Percentiles rank a stretch among this genome's conserved stretches.
These are phyloP conservation scores for Amaranthus cruentus DNA, from an alignment of 148 eudicot genomes.

Conservation along the genomic window DNA sequence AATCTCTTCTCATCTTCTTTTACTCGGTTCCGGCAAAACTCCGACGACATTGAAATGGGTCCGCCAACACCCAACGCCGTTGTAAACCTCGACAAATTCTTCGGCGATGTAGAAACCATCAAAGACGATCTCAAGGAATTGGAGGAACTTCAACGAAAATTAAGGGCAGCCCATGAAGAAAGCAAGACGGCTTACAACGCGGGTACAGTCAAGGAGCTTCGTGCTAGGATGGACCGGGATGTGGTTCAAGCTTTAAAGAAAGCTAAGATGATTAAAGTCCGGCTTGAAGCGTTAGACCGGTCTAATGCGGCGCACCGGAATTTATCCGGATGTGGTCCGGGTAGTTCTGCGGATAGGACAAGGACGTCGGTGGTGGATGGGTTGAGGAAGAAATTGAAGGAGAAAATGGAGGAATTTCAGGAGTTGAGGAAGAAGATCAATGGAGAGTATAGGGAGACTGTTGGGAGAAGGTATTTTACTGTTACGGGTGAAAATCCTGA, in stretches of 20 bases:
- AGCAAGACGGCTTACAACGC: constrained; percentile 46
- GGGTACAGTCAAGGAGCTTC: constrained; percentile 33
- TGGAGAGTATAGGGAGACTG: constrained; percentile 49
- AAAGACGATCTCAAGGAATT: constrained; percentile 36
- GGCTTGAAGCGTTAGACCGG: constrained; percentile 42
- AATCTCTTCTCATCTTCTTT: constrained; percentile 42
- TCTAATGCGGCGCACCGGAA: constrained; percentile 39
- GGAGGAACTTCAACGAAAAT: constrained; percentile 22
- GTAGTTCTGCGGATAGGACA: constrained; percentile 45
- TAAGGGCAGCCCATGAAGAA: constrained; percentile 37
- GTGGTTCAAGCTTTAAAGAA: constrained; percentile 35
- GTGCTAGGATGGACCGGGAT: constrained; percentile 48
- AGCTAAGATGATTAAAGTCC: constrained; percentile 42
- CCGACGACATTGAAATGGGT: constrained; percentile 18
- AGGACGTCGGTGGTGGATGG: constrained; percentile 41
- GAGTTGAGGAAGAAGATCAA: constrained; percentile 36
- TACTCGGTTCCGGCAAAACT: constrained; percentile 23
- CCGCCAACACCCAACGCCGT: constrained; percentile 5
- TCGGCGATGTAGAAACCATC: constrained; percentile 39
- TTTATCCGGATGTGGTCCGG: constrained; percentile 44
- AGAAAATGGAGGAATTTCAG: constrained; percentile 49
- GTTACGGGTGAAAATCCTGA: constrained; percentile 58
- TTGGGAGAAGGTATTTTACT: constrained; percentile 47
- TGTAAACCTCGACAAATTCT: constrained; percentile 51
- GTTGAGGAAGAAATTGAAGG: constrained; percentile 40